Percentiles rank a stretch among this genome's conserved stretches.
These are phyloP conservation scores for Daedaleopsis sinensis DNA, from an alignment of 768 basidiomycete species.

Conservation along the genomic window DNA sequence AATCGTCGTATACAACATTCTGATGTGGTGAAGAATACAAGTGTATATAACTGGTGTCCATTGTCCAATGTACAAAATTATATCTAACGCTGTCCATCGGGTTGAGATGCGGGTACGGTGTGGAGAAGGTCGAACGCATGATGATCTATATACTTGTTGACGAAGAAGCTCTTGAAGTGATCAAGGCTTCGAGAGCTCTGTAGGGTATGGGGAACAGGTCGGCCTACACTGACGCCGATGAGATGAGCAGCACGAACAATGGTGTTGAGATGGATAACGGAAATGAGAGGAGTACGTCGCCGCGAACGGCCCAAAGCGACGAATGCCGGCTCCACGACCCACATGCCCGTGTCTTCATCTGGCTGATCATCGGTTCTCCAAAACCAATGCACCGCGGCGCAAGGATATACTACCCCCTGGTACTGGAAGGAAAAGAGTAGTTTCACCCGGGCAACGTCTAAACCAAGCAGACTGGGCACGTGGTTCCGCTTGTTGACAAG, in stretches of 20 bases:
- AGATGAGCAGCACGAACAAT: conserved; percentile 39
- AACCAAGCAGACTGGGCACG: conserved; percentile 17
- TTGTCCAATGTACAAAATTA: no score
- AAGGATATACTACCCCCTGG: conserved; percentile 26
- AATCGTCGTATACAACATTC: no score
- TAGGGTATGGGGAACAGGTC: conserved; percentile 2
- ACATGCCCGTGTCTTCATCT: conserved; percentile 32
- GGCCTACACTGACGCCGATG: conserved; percentile 1
- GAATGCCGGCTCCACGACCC: conserved; percentile 25
- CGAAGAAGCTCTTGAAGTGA: conserved; percentile 10
- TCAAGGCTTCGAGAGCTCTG: not conserved
- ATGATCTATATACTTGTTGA: conserved; percentile 20
- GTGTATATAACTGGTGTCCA: no score
- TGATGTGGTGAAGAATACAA: no score
- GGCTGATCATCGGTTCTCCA: conserved; percentile 14
- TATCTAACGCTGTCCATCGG: no score
- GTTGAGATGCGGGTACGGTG: no score
- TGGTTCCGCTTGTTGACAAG: conserved; percentile 18
- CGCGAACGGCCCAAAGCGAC: not conserved
- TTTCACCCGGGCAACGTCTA: conserved; percentile 19
- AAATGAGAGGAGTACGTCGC: not conserved
- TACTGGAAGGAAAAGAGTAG: conserved; percentile 31
- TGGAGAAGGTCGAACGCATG: conserved; percentile 11
- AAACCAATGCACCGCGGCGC: conserved; percentile 9
- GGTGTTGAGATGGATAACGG: conserved; percentile 7